Base-by-base conservation (phyloP, 495 filamentous ascomycete species). In the Aspergillus kassunensis region DNA sequence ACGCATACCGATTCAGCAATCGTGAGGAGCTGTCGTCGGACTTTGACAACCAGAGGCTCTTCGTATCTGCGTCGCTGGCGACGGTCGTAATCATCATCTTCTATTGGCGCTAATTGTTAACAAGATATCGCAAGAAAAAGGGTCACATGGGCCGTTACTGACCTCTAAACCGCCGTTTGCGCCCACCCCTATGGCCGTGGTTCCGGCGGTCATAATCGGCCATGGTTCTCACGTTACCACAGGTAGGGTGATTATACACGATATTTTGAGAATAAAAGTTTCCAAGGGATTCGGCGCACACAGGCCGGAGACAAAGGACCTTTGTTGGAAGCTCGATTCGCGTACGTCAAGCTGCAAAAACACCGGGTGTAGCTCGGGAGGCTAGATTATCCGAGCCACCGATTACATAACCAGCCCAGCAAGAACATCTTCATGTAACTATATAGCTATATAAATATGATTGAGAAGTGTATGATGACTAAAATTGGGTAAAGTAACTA, bases 1-100 rank as follows among this genome's bases (percentile, higher is more conserved):
- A 43, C 10, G 55, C 76, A 47, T 76, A 85, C 80, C 53, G 88
- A 91, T 76, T 96, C 91, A 40, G 91, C 91, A 60, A 97, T 85
- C 24, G 80, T 73, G 25, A 96, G 75, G 15, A 96, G 76, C 66
- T 91, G 86, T 56, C 86, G 88, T 57, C 90, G 87, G 47, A 96
- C 71, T 61, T 85, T 87, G 35, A 84, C 80, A 53, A 81, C 76
- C 16, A 86, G 69, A 13, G 93, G 87, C 54, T 91, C 88, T 60
- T 92, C 86, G 58, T 88, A 89, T 62, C 87, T 81, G 35, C 88
- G 83, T 49, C 89, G 80, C 58, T 86, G 85, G n/a, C 79, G 80
- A 42, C 87, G 84, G 56, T 88, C 84, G 59, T 80, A 76, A 44
- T 90, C 84, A 60, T 91, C 83, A 55, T 95, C 89, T 48, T 93